Base-by-base conservation (phyloP, 176 grass and related monocot genomes). In the Oryza meyeriana region DNA sequence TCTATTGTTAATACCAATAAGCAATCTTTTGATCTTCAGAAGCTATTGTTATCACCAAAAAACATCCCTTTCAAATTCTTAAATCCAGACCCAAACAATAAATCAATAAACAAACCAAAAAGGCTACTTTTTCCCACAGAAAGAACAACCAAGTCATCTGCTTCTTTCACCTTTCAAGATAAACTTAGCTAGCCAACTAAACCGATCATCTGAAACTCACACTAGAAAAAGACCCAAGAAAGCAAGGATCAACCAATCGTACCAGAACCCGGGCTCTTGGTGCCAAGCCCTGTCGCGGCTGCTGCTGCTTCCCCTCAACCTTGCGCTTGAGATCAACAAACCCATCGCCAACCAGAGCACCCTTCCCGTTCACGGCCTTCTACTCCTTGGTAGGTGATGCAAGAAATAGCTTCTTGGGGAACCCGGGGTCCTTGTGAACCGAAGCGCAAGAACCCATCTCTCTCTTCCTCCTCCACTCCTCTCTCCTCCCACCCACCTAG, bases 371-470 rank as follows among this genome's bases (percentile, higher is more conserved):
- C 2, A 69, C 47, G 16, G 45, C 72, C 65, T 78, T 85, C 65
- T 78, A 84, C 74, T 75, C 95, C 84, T 91, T 98, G 61, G n/a
- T 18, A 18, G 94, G 90, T 73, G 94, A 89, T 13, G 73, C 55
- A 36, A 78, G 61, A 77, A 93, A 87, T 67, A 79, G 65, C 75
- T 90, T 84, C 86, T 91, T 83, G 45, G 86, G 83, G 61, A 75
- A 24, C 64, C 31, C 90, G 22, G 78, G 24, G 66, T 87, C 86
- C 69, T 86, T 93, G n/a, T 89, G 78, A 79, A 88, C 79, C 31
- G 92, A 98, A 77, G 90, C 88, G 81, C 92, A 98, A 70, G 88
- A 80, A 80, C 95, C 95, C 95, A 98, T 98, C 89, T 57, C 44
- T 55, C 55, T 17, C 40, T 42, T 10, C 55, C 11, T n/a, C 39